Evolutionary conservation across 495 filamentous ascomycete genomes (phyloP).

Genomic region (Tuber brumale): DNA sequence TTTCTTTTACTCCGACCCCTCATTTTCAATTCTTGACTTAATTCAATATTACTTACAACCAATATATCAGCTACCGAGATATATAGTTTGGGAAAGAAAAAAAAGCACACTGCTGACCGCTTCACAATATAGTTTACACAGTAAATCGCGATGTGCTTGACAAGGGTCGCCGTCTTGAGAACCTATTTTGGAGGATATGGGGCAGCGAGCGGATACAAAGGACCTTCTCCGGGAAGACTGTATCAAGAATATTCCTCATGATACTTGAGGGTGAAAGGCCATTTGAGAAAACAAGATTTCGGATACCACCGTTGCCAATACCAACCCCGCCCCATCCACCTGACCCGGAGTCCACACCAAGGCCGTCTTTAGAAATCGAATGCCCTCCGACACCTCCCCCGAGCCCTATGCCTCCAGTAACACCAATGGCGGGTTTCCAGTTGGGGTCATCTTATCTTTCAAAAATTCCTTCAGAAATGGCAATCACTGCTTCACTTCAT

Average conservation of each 20-base stretch:
- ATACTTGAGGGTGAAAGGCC: slow-evolving; percentile 34
- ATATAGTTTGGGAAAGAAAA: slow-evolving; percentile 11
- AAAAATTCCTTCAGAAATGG: slow-evolving; percentile 34
- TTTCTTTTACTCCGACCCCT: slow-evolving; percentile 5
- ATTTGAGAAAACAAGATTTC: slow-evolving; percentile 24
- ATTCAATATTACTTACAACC: slow-evolving; percentile 38
- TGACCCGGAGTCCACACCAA: slow-evolving; percentile 21
- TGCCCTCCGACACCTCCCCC: slow-evolving; percentile 41
- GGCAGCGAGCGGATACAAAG: slow-evolving; percentile 31
- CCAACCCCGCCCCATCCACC: slow-evolving; percentile 24
- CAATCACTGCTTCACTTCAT: slow-evolving; percentile 37
- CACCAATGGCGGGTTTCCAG: slow-evolving; percentile 25
- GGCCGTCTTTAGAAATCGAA: slow-evolving; percentile 33
- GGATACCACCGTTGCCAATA: slow-evolving; percentile 29
- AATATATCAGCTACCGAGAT: slow-evolving; percentile 35
- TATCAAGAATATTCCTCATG: slow-evolving; percentile 40
- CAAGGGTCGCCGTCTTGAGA: slow-evolving; percentile 40
- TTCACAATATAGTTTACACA: slow-evolving; percentile 37
- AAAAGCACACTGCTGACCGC: slow-evolving; percentile 35
- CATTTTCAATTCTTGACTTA: slow-evolving; percentile 13
- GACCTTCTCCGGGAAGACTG: slow-evolving; percentile 34
- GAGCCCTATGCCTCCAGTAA: slow-evolving; percentile 36
- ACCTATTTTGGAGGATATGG: slow-evolving; percentile 42
- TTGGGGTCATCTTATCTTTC: slow-evolving; percentile 30
- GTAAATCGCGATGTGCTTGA: slow-evolving; percentile 40